These are phyloP conservation scores for Hibiscus tridactylites DNA, from an alignment of 345 rosid species.

Conservation along the genomic window DNA sequence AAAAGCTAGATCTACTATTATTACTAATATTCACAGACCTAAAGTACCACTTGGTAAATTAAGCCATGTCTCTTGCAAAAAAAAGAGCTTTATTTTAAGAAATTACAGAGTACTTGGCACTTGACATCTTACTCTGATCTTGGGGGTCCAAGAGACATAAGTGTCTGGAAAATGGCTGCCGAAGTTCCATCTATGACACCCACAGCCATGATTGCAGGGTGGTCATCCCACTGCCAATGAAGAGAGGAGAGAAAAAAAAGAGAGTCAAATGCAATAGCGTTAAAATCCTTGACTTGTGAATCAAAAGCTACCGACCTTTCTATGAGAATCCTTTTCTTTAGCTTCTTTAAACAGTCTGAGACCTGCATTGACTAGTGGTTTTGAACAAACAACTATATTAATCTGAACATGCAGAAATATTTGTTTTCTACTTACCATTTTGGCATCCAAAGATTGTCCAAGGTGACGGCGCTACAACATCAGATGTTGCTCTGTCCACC, in stretches of 20 bases:
- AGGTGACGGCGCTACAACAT: conserved; percentile 88
- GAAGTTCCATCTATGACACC: conserved; percentile 91
- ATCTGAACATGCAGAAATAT: neutral
- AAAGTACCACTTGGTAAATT: neutral
- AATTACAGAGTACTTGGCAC: neutral
- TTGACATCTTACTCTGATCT: conserved; percentile 71
- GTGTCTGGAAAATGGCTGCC: conserved; percentile 82
- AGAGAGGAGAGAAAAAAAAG: neutral
- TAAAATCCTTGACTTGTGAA: conserved; percentile 4
- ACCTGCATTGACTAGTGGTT: conserved; percentile 37
- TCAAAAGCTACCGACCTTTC: conserved; percentile 43
- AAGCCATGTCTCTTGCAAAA: conserved; percentile 1
- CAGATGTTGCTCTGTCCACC: conserved; percentile 52
- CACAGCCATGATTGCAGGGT: conserved; percentile 97
- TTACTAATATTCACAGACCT: neutral
- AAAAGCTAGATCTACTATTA: neutral
- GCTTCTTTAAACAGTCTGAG: conserved; percentile 85
- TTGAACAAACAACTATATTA: conserved; percentile 11
- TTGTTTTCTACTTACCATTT: conserved; percentile 43
- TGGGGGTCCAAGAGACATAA: conserved; percentile 90
- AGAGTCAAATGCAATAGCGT: neutral
- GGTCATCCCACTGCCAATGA: conserved; percentile 73
- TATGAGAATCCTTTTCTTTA: conserved; percentile 63
- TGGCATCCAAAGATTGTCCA: conserved; percentile 97
- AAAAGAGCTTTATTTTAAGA: neutral